Conservation (phyloP, 805 yeast species). For the Scheffersomyces amazonensis region DNA sequence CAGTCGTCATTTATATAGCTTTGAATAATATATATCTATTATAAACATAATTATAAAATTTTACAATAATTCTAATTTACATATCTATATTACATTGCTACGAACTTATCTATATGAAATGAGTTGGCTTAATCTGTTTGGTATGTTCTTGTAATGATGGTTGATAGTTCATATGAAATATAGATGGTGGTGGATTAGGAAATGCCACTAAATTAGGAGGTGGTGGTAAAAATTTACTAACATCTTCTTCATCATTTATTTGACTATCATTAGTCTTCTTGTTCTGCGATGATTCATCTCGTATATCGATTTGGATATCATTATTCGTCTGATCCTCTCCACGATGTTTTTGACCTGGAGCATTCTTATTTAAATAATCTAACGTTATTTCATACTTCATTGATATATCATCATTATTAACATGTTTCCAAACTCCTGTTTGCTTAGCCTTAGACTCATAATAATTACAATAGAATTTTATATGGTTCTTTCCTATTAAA, state of each 20-base stretch:
- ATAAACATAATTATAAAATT: no score
- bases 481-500: slow-evolving; percentile 72
- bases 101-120: no score
- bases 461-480: slow-evolving; percentile 68
- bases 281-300: not conserved
- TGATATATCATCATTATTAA: slow-evolving; percentile 16
- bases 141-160: slow-evolving; percentile 12
- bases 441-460: slow-evolving; percentile 51
- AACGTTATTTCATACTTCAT: slow-evolving; percentile 35
- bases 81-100: no score
- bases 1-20: no score
- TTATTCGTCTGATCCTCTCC: slow-evolving; percentile 1
- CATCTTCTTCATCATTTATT: slow-evolving; percentile 6
- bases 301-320: not conserved
- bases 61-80: no score
- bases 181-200: slow-evolving; percentile 35
- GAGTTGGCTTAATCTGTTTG: no score
- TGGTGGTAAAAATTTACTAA: slow-evolving; percentile 24
- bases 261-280: slow-evolving; percentile 3
- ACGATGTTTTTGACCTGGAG: slow-evolving; percentile 23
- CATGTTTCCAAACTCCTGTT: slow-evolving; percentile 30
- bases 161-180: slow-evolving; percentile 18
- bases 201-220: slow-evolving; percentile 26
- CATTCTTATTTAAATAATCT: slow-evolving; percentile 29
- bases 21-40: no score